A percentile compares a stretch with the other conserved stretches of the same genome.
Conservation (phyloP, 495 filamentous ascomycete genomes). For the Neurospora sp. region DNA sequence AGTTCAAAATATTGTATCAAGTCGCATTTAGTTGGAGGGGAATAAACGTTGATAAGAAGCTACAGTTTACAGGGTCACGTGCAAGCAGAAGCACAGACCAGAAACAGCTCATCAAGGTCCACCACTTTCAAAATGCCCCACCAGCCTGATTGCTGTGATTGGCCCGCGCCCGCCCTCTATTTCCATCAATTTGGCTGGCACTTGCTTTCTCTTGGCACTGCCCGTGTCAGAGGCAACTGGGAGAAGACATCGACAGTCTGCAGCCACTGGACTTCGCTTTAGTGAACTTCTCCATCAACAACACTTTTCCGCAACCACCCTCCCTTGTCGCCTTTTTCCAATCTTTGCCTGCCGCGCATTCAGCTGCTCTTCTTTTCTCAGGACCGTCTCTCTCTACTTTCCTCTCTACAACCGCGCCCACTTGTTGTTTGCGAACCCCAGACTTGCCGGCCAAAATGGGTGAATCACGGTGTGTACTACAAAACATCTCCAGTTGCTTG, state of each 20-base stretch:
- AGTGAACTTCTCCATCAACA: not conserved
- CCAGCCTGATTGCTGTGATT: not conserved
- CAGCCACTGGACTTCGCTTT: not conserved
- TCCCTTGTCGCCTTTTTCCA: not conserved
- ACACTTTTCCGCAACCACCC: not conserved
- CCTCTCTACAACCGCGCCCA: not conserved
- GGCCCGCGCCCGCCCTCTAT: not conserved
- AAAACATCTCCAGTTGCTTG: not conserved
- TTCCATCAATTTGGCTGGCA: not conserved
- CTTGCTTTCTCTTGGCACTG: not conserved
- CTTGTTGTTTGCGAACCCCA: conserved; percentile 3
- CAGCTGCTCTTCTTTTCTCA: conserved; percentile 1
- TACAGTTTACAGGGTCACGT: not conserved
- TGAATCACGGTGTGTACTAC: conserved; percentile 26
- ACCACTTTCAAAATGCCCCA: not conserved
- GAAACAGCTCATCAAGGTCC: not conserved
- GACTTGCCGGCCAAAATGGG: conserved; percentile 25
- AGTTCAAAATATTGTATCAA: not conserved
- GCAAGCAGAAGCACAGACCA: not conserved
- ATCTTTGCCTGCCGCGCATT: conserved; percentile 10
- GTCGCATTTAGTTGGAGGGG: not conserved
- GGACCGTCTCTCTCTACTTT: not conserved
- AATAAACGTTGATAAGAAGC: not conserved
- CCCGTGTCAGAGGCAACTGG: not conserved
- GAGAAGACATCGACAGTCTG: not conserved